These are phyloP conservation scores for Phytophthora palmivora DNA, from an alignment of 352 stramenopile genomes.

Conservation along the genomic window DNA sequence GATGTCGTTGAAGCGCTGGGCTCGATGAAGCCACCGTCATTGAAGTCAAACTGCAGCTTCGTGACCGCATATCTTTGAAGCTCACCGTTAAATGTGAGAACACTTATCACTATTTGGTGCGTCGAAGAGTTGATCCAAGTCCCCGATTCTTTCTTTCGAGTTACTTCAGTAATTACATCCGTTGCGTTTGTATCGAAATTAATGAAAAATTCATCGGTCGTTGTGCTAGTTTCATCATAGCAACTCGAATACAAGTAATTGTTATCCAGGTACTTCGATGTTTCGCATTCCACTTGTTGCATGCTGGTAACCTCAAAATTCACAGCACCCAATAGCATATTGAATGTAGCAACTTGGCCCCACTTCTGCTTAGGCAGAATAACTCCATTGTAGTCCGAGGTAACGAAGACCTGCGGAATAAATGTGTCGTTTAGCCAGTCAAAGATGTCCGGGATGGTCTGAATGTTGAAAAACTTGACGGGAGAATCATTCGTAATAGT, in stretches of 20 bases:
- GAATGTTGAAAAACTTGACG: constrained; percentile 57
- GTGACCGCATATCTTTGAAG: constrained; percentile 45
- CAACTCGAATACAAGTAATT: constrained; percentile 44
- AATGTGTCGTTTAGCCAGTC: constrained; percentile 55
- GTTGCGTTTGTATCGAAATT: constrained; percentile 39
- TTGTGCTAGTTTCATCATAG: constrained; percentile 34
- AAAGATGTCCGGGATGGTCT: constrained; percentile 43
- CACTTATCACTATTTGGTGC: constrained; percentile 39
- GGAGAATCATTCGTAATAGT: constrained; percentile 45
- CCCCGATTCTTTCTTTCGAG: constrained; percentile 27
- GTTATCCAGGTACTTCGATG: constrained; percentile 34
- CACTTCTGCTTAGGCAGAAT: constrained; percentile 30
- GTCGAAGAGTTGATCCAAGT: constrained; percentile 49
- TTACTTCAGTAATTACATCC: constrained; percentile 24
- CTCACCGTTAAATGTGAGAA: constrained; percentile 57
- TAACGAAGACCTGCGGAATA: constrained; percentile 54
- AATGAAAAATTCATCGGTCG: constrained; percentile 34
- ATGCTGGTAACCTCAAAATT: constrained; percentile 38
- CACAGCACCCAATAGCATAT: constrained; percentile 47
- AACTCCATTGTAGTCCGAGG: constrained; percentile 51
- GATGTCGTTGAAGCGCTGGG: constrained; percentile 34
- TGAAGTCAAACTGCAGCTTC: constrained; percentile 43
- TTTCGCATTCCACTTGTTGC: constrained; percentile 22
- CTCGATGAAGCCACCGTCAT: constrained; percentile 46
- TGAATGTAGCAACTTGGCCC: constrained; percentile 44